Conservation (phyloP, 2,329 filamentous ascomycete species). For the Incumbomyces lentus region DNA sequence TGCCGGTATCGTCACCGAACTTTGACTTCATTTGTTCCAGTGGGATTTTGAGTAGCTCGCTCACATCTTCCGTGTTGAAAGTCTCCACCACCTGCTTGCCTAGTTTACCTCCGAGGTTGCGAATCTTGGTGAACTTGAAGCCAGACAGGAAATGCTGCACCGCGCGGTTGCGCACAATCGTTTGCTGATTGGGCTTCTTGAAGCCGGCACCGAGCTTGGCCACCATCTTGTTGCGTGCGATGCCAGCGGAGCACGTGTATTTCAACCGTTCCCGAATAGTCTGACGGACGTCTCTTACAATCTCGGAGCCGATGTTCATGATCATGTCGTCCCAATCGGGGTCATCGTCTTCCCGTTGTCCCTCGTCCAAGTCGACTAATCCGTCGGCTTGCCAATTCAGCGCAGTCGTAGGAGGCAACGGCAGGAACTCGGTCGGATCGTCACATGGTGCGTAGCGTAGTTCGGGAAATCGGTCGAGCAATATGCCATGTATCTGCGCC, state of each 20-base stretch:
- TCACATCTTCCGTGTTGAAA: constrained; percentile 71
- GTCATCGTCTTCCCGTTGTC: constrained; percentile 63
- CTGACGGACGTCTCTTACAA: constrained; percentile 64
- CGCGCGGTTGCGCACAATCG: constrained; percentile 80
- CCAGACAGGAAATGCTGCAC: constrained; percentile 65
- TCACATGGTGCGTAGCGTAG: constrained; percentile 60
- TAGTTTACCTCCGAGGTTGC: constrained; percentile 88
- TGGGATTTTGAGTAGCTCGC: constrained; percentile 61
- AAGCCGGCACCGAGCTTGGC: constrained; percentile 85
- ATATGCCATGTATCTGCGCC: constrained; percentile 63
- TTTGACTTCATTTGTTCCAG: constrained; percentile 67
- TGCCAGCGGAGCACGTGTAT: constrained; percentile 86
- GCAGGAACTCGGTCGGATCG: constrained; percentile 60
- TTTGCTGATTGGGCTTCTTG: constrained; percentile 91
- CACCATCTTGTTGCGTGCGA: constrained; percentile 88
- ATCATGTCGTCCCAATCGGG: constrained; percentile 95
- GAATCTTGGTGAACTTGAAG: constrained; percentile 91
- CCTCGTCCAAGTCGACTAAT: constrained; percentile 65
- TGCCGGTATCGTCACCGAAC: constrained; percentile 72
- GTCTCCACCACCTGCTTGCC: constrained; percentile 74
- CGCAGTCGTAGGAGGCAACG: constrained; percentile 60
- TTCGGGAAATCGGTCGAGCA: constrained; percentile 69
- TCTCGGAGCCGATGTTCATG: constrained; percentile 77
- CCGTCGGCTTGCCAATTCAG: constrained; percentile 77
- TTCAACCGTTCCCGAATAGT: constrained; percentile 59